These are phyloP conservation scores for Rhodotorula paludigena DNA, from an alignment of 768 basidiomycete species.

Conservation along the genomic window DNA sequence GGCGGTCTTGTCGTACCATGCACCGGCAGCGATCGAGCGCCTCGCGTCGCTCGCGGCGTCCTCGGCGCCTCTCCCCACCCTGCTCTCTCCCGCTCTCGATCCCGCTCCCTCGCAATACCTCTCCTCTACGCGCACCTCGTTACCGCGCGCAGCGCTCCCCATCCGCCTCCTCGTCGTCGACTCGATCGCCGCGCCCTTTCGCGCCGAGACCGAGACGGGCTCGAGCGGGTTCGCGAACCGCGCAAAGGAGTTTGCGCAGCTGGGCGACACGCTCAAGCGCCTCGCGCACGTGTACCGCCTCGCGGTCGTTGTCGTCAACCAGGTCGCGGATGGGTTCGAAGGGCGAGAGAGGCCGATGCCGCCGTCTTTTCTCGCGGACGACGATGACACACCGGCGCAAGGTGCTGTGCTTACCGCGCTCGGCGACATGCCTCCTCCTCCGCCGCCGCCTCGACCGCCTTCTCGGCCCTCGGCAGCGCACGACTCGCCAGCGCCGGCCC, in stretches of 20 bases:
- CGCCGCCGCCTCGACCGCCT: neutral
- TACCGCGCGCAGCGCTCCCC: slow-evolving; percentile 59
- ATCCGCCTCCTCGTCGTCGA: slow-evolving; percentile 80
- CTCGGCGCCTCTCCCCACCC: slow-evolving; percentile 46
- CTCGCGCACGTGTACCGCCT: slow-evolving; percentile 62
- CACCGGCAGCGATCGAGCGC: slow-evolving; percentile 46
- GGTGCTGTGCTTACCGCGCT: too few relatives aligned
- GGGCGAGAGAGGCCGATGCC: slow-evolving; percentile 1
- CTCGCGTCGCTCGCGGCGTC: slow-evolving; percentile 46
- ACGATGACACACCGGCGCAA: too few relatives aligned
- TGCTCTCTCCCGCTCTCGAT: slow-evolving; percentile 35
- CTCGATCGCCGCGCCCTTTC: slow-evolving; percentile 79
- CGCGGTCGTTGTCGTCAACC: slow-evolving; percentile 80
- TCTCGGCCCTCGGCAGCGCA: too few relatives aligned
- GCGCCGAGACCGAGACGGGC: slow-evolving; percentile 58
- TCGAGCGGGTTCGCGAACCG: slow-evolving; percentile 65
- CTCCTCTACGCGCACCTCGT: slow-evolving; percentile 51
- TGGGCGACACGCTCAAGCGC: slow-evolving; percentile 65
- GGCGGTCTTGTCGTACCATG: slow-evolving; percentile 47
- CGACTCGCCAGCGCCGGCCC: neutral
- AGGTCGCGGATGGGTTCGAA: slow-evolving; percentile 74
- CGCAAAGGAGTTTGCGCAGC: slow-evolving; percentile 61
- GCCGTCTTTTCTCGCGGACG: slow-evolving; percentile 13
- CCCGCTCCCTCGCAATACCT: slow-evolving; percentile 55
- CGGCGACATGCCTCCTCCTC: neutral